Evolutionary conservation across 2,329 filamentous ascomycete species (phyloP), one percentile per base, ranked within the genome.

Genomic region (Xylaria sp.): DNA sequence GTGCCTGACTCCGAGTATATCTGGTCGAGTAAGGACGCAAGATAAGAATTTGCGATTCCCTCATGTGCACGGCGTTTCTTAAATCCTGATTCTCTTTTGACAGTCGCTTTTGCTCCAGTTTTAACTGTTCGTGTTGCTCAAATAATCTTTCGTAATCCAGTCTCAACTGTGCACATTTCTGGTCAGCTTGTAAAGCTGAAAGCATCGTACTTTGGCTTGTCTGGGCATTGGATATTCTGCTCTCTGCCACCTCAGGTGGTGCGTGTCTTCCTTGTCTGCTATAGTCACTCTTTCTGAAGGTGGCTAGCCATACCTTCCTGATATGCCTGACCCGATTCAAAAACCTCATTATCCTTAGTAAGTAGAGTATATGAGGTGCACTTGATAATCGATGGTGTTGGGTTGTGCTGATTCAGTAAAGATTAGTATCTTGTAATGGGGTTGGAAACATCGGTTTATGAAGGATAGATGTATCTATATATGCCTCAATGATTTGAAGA

Each of bases 1-100:
- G 77, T 40, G 81, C 77, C 56, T 82, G 80, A 33, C 80, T 75
- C 0, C 75, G 73, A 0, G 80, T 83, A 9, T 82, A 66, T 20
- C 81, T 79, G 49, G 79, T 79, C 17, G 76, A 77, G 63, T 82
- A 83, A 6, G 81, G 80, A 62, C 82, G 80, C 4, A 83, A 76
- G 15, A 78, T 80, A 81, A 57, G 82, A 6, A 57, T 82, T 62
- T 82, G 81, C 6, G 79, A 80, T 53, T 80, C 53, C 11, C 53
- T 57, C 33, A 23, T 40, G 13, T 40, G 17, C 15, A 40, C 38
- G 17, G 42, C 11, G 3, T 38, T 17, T 38, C 49, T 11, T 2
- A 49, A 6, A 38, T 15, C 77, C 1, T 78, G 77, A 42, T 81
- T 79, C 36, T 76, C 75, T 6, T 6, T 57, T 3, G 36, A 23